phyloP scores from a whole-genome alignment of 1,139 yeast genomes.

The Tardiomyces digboiensis region DNA sequence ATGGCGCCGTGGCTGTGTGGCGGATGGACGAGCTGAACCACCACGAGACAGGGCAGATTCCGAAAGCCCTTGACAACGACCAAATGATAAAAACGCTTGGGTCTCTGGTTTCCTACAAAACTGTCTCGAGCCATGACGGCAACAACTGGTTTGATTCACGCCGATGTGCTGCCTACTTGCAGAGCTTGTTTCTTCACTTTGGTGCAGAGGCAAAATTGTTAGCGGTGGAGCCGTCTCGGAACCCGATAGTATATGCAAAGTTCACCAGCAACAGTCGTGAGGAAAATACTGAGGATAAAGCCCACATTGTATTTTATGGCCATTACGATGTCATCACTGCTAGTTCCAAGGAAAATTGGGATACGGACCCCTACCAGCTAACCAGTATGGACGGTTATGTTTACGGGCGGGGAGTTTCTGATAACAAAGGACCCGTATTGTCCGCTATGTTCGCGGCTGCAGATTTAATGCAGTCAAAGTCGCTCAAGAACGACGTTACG shows the following conservation, averaged over 20 bases:
- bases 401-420: conserved; percentile 90
- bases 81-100: conserved; percentile 53
- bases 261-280: conserved; percentile 37
- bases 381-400: conserved; percentile 76
- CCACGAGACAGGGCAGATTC: neutral
- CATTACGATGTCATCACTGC: conserved; percentile 90
- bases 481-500: conserved; percentile 62
- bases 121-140: conserved; percentile 68
- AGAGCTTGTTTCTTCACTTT: conserved; percentile 49
- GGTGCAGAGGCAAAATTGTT: conserved; percentile 71
- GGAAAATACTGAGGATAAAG: conserved; percentile 2
- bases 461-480: conserved; percentile 43
- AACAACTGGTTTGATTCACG: conserved; percentile 69
- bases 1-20: conserved; percentile 53
- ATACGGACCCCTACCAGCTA: conserved; percentile 66
- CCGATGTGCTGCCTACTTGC: conserved; percentile 72
- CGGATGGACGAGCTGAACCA: conserved; percentile 25
- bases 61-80: conserved; percentile 37
- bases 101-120: conserved; percentile 55
- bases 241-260: conserved; percentile 74
- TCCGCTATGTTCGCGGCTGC: conserved; percentile 88
- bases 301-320: conserved; percentile 68
- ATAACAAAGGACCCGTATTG: conserved; percentile 90
- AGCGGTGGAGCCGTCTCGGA: conserved; percentile 61
- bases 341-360: conserved; percentile 55